Conservation (phyloP, 1,284 basidiomycete species). For the Cutaneotrichosporon sp. region DNA sequence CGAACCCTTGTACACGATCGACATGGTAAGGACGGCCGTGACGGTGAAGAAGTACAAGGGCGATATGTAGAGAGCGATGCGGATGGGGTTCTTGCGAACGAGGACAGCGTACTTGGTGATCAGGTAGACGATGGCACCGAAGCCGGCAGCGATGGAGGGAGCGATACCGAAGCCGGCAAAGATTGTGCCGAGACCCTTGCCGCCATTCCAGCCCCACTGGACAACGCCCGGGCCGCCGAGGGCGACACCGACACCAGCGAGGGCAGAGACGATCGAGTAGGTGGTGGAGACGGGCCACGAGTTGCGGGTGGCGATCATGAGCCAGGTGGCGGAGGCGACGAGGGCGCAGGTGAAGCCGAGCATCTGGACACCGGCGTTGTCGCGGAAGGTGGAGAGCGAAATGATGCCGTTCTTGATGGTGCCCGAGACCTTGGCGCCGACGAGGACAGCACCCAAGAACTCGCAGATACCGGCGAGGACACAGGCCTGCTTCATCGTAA, state of each 20-base stretch:
- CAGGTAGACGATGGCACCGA: conserved; percentile 55
- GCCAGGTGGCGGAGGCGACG: conserved; percentile 51
- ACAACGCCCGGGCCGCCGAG: conserved; percentile 52
- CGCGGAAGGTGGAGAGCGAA: conserved; percentile 47
- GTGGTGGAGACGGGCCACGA: conserved; percentile 57
- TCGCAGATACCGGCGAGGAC: conserved; percentile 55
- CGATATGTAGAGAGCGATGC: conserved; percentile 46
- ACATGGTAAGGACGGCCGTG: conserved; percentile 48
- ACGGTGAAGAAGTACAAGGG: conserved; percentile 56
- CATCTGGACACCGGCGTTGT: conserved; percentile 56
- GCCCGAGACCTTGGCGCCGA: conserved; percentile 54
- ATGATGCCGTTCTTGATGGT: conserved; percentile 59
- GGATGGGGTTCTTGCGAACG: conserved; percentile 45
- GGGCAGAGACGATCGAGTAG: conserved; percentile 56
- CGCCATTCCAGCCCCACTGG: conserved; percentile 59
- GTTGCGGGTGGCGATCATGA: conserved; percentile 53
- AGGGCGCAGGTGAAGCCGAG: conserved; percentile 57
- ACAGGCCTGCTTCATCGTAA: conserved; percentile 56
- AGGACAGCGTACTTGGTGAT: conserved; percentile 55
- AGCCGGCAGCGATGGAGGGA: conserved; percentile 53
- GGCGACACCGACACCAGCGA: conserved; percentile 58
- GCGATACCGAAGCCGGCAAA: conserved; percentile 54
- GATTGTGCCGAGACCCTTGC: conserved; percentile 56
- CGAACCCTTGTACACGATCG: conserved; percentile 52
- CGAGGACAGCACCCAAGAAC: conserved; percentile 55